These are phyloP conservation scores for Sporobolomyces roseus DNA, from an alignment of 768 basidiomycete species.

Conservation along the genomic window DNA sequence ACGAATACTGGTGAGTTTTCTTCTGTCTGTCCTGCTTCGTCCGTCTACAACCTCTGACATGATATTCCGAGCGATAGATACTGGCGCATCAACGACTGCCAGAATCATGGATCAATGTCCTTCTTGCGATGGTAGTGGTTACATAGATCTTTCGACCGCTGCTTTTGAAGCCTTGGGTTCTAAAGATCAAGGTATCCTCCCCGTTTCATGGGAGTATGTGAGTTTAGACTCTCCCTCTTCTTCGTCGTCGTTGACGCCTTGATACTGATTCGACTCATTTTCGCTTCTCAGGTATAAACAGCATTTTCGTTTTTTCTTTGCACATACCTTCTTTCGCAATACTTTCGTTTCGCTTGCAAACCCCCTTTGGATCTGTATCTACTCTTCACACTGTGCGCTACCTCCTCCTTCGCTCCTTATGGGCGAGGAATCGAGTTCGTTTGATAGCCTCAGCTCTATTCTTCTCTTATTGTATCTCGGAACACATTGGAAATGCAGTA, in stretches of 20 bases:
- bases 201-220: conserved; percentile 18
- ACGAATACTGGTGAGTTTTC: conserved; percentile 29
- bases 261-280: neutral
- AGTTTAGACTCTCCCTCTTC: neutral
- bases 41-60: neutral
- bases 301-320: neutral
- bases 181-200: conserved; percentile 21
- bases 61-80: conserved; percentile 6
- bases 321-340: neutral
- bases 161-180: conserved; percentile 37
- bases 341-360: neutral
- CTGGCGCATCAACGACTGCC: conserved; percentile 24
- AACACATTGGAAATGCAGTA: too few species aligned
- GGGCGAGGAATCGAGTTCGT: too few species aligned
- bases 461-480: neutral
- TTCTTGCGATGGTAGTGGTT: neutral
- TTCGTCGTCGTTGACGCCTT: neutral
- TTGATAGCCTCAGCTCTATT: conserved; percentile 1
- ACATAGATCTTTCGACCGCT: conserved; percentile 35
- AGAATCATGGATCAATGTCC: conserved; percentile 26
- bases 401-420: conserved; percentile 18
- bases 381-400: neutral
- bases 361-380: neutral
- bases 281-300: too few species aligned
- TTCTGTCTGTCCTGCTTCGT: neutral